Base-by-base conservation (phyloP, 331 rosid genomes). In the Arachis monticola region DNA sequence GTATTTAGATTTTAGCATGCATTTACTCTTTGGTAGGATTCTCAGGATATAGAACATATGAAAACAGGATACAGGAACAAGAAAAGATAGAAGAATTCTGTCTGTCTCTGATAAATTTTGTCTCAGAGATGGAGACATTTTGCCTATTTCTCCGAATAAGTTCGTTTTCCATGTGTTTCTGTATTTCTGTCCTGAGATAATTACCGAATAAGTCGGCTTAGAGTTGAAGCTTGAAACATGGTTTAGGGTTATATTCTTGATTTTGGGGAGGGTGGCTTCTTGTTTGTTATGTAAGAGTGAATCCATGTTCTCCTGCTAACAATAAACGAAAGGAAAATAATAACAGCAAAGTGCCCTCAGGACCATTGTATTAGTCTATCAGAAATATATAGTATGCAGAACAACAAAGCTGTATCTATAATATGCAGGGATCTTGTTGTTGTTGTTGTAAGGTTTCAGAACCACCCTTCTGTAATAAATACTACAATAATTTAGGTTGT, bases 281-380 rank as follows among this genome's bases (percentile, higher is more conserved):
- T 82, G 83, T 52, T 79, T 82, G 90, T 60, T 73, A 12, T 84
- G 53, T 72, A 72, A 80, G 92, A 31, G 88, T 79, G 89, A 85
- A 84, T 51, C 30, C 53, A 63, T 53, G 86, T 82, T 89, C 92
- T 87, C 88, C 88, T 69, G 55, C 48, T 61, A 38, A 60, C 82
- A 76, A 62, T 59, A 22, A 62, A 77, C 27, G 81, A 74, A 82
- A 32, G 17, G 60, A 9, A 44, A 60, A 59, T 30, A 44, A 65
- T 65, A 63, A 64, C 38, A 44, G 14, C 79, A 69, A 60, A 66
- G 76, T 14, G 12, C 44, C 57, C 40, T 44, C 40, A 27, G 70
- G 74, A 70, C 14, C 10, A 63, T 14, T 57, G 56, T 1, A 53
- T 44, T 60, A 58, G 55, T 35, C 40, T 35, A 3, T 35, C 40